A percentile compares a stretch with the other conserved stretches of the same genome.
Conservation (phyloP, 1,284 basidiomycete genomes). For the Leccinum angustisporum region DNA sequence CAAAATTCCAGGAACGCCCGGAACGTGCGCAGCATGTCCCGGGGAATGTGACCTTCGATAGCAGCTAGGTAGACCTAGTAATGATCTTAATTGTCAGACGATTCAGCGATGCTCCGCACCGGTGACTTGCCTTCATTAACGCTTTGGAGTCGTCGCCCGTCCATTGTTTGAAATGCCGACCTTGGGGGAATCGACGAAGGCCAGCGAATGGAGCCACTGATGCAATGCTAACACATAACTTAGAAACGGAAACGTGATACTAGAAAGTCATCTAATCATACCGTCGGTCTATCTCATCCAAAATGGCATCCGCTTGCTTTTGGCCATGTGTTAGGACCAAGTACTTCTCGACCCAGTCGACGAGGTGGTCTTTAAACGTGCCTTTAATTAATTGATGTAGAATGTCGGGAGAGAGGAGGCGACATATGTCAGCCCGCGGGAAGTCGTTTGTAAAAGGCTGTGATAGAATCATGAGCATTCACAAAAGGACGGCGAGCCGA, state of each 20-base stretch:
- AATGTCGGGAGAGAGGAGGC: background rate
- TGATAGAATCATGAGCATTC: too few relatives aligned
- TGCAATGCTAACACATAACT: background rate
- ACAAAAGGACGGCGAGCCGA: too few relatives aligned
- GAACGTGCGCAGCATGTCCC: too few relatives aligned
- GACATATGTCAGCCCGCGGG: background rate
- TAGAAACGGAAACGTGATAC: too few relatives aligned
- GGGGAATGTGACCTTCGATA: too few relatives aligned
- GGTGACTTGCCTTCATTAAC: conserved; percentile 1
- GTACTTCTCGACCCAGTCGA: background rate
- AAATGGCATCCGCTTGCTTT: background rate
- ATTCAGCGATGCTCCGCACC: background rate
- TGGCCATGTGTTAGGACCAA: background rate
- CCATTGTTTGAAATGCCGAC: conserved; percentile 1
- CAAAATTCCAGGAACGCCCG: too few relatives aligned
- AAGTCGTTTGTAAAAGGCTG: background rate
- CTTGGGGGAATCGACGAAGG: background rate
- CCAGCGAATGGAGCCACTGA: background rate
- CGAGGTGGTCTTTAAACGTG: background rate
- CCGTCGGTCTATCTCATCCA: background rate
- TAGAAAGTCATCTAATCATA: too few relatives aligned
- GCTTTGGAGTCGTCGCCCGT: conserved; percentile 1
- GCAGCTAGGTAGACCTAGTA: background rate
- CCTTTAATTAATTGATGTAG: background rate
- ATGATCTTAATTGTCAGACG: background rate